Base-by-base conservation (phyloP, 805 yeast genomes). In the Alloascoidea hylecoeti region DNA sequence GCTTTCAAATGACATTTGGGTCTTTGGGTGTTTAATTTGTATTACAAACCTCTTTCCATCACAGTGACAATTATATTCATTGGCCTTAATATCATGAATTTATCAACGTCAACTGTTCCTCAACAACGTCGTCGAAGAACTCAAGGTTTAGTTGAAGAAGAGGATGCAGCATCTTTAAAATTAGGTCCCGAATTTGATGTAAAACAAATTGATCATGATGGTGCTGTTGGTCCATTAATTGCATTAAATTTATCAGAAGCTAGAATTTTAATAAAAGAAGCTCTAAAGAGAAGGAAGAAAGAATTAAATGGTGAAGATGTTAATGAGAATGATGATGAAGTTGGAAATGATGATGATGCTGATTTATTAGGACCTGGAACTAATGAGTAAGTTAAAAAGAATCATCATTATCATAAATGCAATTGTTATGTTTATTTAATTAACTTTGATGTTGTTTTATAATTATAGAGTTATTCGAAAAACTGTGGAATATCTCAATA, bases 101-200 rank as follows among this genome's bases (percentile, higher is more conserved):
- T 84, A 32, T 81, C 95, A 28, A 83, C 94, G 30, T 82, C 95
- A 38, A 82, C 96, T 3, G 70, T 84, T 37, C 89, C 88, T 17
- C 82, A 81, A 35, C 72, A 85, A 53, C 76, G 94, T 62, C 73
- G 95, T 57, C 72, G 77, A 38, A 63, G 66, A 58, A 43, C 75
- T 62, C 50, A 53, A 37, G 77, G 75, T 41, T 68, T 74, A 34
- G 88, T 78, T 41, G 95, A 83, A 45, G 96, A 88, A 51, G 97
- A 89, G 53, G 94, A 92, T 51, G 94, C 97, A 0, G 75, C 95
- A 0, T 69, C 72, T 38, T 68, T 92, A 48, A 79, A 81, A 51
- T 70, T 92, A 40, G 98, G 98, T 5, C 89, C 95, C 17, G 98
- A 92, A 60, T 92, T 92, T 53, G 88, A 78, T 49, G 58, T 80